Base-by-base conservation (phyloP, 768 basidiomycete species). In the Rubroboletus satanas region DNA sequence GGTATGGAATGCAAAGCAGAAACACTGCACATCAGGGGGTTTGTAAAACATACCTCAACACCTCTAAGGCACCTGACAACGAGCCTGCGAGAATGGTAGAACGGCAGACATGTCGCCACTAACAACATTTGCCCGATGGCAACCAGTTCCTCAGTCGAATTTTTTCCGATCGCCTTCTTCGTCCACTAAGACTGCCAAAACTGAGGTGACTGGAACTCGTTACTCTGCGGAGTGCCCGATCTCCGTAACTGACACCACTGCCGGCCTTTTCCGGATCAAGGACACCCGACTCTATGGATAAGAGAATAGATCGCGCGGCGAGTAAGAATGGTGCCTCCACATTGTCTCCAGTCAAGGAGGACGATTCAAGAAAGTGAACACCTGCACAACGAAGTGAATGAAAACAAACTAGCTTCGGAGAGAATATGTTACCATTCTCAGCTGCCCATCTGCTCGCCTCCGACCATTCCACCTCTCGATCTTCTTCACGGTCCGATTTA, bases 391-490 rank as follows among this genome's bases (percentile, higher is more conserved):
- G 17, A 26, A 41, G 35, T 62, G 32, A 60, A 50, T 31, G 4
- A 50, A 49, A 32, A 26, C 41, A 35, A 51, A 43, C 8, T 18
- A 42, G 42, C 18, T 26, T 35, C 29, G 36, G 42, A 57, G 61
- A 49, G 41, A 44, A 4, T 14, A 39, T 37, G 65, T 56, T 61
- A 93, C 94, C 90, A 69, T 98, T 94, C 70, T 95, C 92, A 46
- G 93, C 89, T 18, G 97, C 96, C 94, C 94, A 99, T 66, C 83
- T 78, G 64, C 90, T 93, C 10, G 93, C 97, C 73, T 99, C 97
- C 26, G 87, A 81, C 85, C 91, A 97, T 63, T 96, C 92, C 37
- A 99, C 94, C 71, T 98, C 90, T 49, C 97, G 77, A 48, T 93
- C 93, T 49, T 97, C 95, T 65, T 98, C 96, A 63, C 85, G 79